Conservation (phyloP, 23 red algal genomes). For the Gracilaria gracilis region DNA sequence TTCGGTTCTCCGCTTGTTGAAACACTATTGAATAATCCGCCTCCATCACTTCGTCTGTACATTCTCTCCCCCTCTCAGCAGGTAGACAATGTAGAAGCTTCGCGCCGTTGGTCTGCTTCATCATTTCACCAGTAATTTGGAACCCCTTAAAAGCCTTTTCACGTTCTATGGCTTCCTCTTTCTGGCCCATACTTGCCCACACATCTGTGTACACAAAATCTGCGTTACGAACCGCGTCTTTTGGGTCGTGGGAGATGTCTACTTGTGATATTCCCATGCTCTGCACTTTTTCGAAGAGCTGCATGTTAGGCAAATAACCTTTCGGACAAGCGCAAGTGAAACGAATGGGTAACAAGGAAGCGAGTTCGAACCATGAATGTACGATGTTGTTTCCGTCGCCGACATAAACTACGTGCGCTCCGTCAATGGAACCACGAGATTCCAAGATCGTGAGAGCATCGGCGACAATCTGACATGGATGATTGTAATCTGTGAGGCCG, state of each 20-base stretch:
- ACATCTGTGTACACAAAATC: slow-evolving; percentile 99
- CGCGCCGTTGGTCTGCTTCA: slow-evolving; percentile 67
- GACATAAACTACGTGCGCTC: slow-evolving; percentile 93
- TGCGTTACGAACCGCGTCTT: slow-evolving; percentile 76
- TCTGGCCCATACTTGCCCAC: slow-evolving; percentile 99
- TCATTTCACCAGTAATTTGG: slow-evolving; percentile 80
- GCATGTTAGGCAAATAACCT: slow-evolving; percentile 83
- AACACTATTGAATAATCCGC: slow-evolving; percentile 87
- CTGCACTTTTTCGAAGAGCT: slow-evolving; percentile 54
- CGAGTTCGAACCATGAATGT: slow-evolving; percentile 97
- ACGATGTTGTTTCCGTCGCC: slow-evolving; percentile 99
- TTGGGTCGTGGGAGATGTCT: slow-evolving; percentile 70
- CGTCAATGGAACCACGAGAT: slow-evolving; percentile 79
- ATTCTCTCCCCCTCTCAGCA: slow-evolving; percentile 94
- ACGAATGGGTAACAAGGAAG: slow-evolving; percentile 70
- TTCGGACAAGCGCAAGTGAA: slow-evolving; percentile 93
- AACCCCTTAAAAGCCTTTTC: slow-evolving; percentile 83
- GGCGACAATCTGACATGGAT: slow-evolving; percentile 98
- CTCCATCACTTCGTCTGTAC: slow-evolving; percentile 96
- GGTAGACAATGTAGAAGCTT: slow-evolving; percentile 97
- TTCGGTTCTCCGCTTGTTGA: slow-evolving; percentile 98
- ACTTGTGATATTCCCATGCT: slow-evolving; percentile 55
- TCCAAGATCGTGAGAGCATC: slow-evolving; percentile 96
- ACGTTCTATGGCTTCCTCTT: slow-evolving; percentile 81
- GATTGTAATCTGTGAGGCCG: slow-evolving; percentile 98